Evolutionary conservation across 495 filamentous ascomycete genomes (phyloP).

Genomic region (Astrothelium subdiscretum): DNA sequence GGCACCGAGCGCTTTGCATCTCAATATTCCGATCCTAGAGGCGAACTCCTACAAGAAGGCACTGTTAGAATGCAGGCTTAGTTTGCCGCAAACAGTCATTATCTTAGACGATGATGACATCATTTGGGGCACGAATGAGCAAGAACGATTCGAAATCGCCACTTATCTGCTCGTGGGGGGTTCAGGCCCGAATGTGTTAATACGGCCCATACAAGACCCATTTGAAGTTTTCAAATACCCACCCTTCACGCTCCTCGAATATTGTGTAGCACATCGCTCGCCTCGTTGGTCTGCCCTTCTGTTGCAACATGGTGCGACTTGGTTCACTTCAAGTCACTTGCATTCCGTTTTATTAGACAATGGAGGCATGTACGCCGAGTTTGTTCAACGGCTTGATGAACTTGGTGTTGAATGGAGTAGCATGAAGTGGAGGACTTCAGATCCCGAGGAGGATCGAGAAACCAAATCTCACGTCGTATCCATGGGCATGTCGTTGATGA

Average conservation of each 20-base stretch:
- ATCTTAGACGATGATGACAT: background rate
- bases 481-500: background rate
- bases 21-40: background rate
- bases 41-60: background rate
- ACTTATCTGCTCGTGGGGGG: background rate
- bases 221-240: no score
- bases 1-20: background rate
- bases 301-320: background rate
- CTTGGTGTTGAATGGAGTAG: background rate
- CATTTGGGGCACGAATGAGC: background rate
- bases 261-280: background rate
- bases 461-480: background rate
- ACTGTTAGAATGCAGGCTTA: background rate
- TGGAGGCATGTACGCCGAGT: background rate
- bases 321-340: background rate
- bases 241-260: background rate
- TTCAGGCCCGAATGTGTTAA: background rate
- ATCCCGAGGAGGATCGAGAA: background rate
- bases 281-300: background rate
- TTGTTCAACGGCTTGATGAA: background rate
- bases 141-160: background rate
- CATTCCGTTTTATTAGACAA: background rate
- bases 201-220: background rate
- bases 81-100: background rate
- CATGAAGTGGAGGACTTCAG: background rate